These are phyloP conservation scores for Nicotiana paniculata DNA, from an alignment of 257 asterid genomes.

Conservation along the genomic window DNA sequence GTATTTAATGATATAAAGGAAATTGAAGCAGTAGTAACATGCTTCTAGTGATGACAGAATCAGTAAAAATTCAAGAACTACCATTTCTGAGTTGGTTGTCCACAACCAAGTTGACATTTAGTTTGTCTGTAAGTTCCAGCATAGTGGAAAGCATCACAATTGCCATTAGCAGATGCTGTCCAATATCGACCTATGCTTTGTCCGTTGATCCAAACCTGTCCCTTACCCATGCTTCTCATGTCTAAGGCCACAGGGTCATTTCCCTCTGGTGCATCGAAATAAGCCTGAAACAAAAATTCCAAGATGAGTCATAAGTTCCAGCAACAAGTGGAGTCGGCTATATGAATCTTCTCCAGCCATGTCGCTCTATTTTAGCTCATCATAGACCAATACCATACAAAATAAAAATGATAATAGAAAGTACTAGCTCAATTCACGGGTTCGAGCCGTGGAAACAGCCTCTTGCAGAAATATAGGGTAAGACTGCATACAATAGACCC, in stretches of 20 bases:
- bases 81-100: slow-evolving; percentile 67
- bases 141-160: slow-evolving; percentile 48
- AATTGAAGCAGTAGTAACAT: background rate
- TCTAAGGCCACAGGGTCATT: slow-evolving; percentile 65
- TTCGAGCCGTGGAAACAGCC: too few relatives aligned
- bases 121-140: slow-evolving; percentile 40
- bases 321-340: background rate
- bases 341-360: too few relatives aligned
- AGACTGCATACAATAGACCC: too few relatives aligned
- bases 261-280: slow-evolving; percentile 60
- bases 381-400: too few relatives aligned
- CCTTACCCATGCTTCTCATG: slow-evolving; percentile 75
- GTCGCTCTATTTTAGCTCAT: too few relatives aligned
- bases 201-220: slow-evolving; percentile 80
- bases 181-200: slow-evolving; percentile 73
- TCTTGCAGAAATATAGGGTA: too few relatives aligned
- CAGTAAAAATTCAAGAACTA: slow-evolving; percentile 11
- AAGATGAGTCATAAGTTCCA: background rate
- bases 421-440: too few relatives aligned
- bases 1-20: too few relatives aligned
- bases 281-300: slow-evolving; percentile 36
- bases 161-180: slow-evolving; percentile 46
- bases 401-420: too few relatives aligned
- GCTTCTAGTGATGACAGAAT: background rate
- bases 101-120: slow-evolving; percentile 61